phyloP scores from a whole-genome alignment of 1,284 basidiomycete genomes.

The Cystobasidiaceae sp. region DNA sequence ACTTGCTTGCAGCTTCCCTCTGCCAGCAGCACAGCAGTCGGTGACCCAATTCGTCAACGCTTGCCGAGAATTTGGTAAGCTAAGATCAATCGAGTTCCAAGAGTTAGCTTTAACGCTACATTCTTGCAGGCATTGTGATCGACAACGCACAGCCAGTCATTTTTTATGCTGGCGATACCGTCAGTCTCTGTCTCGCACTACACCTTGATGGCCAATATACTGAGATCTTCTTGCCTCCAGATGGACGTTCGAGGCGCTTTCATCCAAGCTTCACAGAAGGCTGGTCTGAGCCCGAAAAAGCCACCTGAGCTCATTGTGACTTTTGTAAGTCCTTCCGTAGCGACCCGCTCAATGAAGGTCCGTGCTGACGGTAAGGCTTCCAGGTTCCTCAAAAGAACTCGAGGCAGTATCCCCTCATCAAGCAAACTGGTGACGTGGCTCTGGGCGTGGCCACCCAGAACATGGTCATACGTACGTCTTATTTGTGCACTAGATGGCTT shows the following conservation, averaged over 20 bases:
- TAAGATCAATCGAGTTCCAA: not conserved
- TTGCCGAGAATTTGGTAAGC: slow-evolving; percentile 21
- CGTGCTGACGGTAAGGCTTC: not conserved
- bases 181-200: not conserved
- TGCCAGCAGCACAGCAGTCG: slow-evolving; percentile 4
- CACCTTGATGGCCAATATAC: not conserved
- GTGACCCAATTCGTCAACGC: slow-evolving; percentile 17
- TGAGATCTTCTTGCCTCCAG: not conserved
- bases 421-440: slow-evolving; percentile 21
- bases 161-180: slow-evolving; percentile 29
- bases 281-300: slow-evolving; percentile 1
- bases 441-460: slow-evolving; percentile 32
- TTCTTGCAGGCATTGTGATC: slow-evolving; percentile 8
- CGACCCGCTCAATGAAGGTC: not conserved
- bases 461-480: slow-evolving; percentile 22
- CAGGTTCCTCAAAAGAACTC: slow-evolving; percentile 31
- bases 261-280: slow-evolving; percentile 12
- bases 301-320: slow-evolving; percentile 27
- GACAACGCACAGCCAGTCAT: slow-evolving; percentile 9
- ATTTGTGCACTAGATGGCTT: not conserved
- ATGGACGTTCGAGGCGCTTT: slow-evolving; percentile 24
- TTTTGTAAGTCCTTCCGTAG: not conserved
- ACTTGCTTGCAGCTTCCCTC: slow-evolving; percentile 17
- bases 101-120: not conserved
- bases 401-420: slow-evolving; percentile 20